These are phyloP conservation scores for Papiliotrema terrestris DNA, from an alignment of 1,284 basidiomycete species.

Conservation along the genomic window DNA sequence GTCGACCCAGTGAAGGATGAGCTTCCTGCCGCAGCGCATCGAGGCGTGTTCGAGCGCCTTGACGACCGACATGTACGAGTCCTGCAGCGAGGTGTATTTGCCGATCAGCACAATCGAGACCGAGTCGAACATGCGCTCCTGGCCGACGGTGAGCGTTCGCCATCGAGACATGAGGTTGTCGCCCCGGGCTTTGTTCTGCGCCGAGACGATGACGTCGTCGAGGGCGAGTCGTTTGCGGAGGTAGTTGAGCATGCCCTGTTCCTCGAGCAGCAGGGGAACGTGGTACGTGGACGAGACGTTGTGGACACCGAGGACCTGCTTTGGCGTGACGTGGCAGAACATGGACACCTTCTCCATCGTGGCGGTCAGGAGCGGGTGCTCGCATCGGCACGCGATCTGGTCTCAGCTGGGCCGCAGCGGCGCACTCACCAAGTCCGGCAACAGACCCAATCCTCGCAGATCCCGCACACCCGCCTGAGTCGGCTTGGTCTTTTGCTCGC, in stretches of 20 bases:
- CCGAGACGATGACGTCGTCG: constrained; percentile 57
- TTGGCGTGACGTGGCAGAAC: constrained; percentile 94
- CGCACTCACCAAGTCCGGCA: constrained; percentile 80
- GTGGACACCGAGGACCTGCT: constrained; percentile 95
- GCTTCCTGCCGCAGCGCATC: constrained; percentile 81
- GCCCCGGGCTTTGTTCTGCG: constrained; percentile 62
- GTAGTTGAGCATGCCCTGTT: constrained; percentile 87
- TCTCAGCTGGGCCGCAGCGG: neutral
- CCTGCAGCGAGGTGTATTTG: constrained; percentile 95
- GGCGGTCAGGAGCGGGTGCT: constrained; percentile 64
- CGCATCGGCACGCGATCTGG: constrained; percentile 85
- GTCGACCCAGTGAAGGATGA: constrained; percentile 89
- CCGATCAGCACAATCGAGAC: constrained; percentile 92
- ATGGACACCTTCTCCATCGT: constrained; percentile 97
- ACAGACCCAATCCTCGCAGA: constrained; percentile 84
- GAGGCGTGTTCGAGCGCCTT: constrained; percentile 97
- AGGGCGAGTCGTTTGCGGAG: constrained; percentile 79
- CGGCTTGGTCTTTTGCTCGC: constrained; percentile 99
- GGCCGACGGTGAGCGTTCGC: constrained; percentile 71
- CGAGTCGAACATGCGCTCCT: constrained; percentile 83
- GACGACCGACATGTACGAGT: constrained; percentile 98
- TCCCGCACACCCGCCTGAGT: constrained; percentile 97
- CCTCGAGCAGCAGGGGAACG: constrained; percentile 86
- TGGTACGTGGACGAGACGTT: constrained; percentile 97
- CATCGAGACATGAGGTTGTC: constrained; percentile 66